Conservation (phyloP, 768 basidiomycete genomes). For the Pleurotus eryngii region DNA sequence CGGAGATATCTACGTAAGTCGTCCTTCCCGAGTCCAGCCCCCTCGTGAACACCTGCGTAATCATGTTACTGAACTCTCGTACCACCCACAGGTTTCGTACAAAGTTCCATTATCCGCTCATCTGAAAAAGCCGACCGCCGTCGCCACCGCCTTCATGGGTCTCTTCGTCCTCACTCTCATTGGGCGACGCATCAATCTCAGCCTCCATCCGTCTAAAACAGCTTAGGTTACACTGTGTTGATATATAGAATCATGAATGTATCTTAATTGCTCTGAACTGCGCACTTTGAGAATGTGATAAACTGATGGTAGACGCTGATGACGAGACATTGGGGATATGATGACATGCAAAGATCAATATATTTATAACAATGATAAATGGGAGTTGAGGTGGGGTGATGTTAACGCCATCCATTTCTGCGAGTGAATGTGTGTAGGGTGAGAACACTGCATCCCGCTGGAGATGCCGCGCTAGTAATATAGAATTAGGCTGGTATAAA, state of each 20-base stretch:
- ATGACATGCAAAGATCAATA: too few relatives aligned
- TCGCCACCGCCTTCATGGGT: constrained; percentile 65
- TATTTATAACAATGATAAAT: too few relatives aligned
- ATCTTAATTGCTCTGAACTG: background rate
- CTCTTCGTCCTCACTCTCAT: constrained; percentile 54
- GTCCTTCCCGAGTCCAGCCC: background rate
- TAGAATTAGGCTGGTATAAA: background rate
- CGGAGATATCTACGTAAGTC: constrained; percentile 77
- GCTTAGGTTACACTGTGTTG: constrained; percentile 19
- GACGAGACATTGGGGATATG: too few relatives aligned
- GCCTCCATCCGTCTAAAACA: constrained; percentile 32
- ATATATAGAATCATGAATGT: background rate
- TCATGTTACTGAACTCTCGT: background rate
- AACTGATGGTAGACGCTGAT: too few relatives aligned
- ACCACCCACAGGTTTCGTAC: constrained; percentile 71
- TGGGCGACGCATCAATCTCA: constrained; percentile 43
- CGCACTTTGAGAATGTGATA: too few relatives aligned
- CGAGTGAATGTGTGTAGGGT: constrained; percentile 35
- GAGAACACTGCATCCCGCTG: constrained; percentile 29
- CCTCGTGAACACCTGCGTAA: background rate
- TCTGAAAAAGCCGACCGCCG: constrained; percentile 81
- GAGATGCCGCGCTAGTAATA: constrained; percentile 28
- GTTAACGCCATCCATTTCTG: constrained; percentile 3
- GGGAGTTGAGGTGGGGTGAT: background rate
- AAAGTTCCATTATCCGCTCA: constrained; percentile 77